A percentile compares a stretch with the other conserved stretches of the same genome.
Evolutionary conservation across 1,284 basidiomycete species (phyloP).

Genomic region (Ganoderma resinaceum): DNA sequence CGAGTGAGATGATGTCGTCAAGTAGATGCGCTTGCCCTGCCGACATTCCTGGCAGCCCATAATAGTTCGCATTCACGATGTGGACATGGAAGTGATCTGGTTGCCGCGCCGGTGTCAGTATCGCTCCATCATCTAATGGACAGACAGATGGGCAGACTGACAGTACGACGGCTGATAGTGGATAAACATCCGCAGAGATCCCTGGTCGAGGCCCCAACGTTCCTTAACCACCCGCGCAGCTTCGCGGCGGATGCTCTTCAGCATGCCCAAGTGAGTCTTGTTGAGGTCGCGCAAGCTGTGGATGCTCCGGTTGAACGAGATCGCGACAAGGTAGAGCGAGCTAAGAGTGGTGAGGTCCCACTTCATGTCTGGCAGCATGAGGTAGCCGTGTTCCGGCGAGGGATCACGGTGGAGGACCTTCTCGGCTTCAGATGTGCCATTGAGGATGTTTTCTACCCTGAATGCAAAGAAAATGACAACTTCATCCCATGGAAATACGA

Average conservation of each 20-base stretch:
- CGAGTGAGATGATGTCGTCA: conserved; percentile 89
- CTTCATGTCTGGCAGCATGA: conserved; percentile 92
- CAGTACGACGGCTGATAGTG: conserved; percentile 99
- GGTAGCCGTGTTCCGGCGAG: conserved; percentile 64
- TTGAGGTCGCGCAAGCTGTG: conserved; percentile 77
- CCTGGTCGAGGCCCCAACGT: conserved; percentile 66
- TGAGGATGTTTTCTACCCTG: conserved; percentile 91
- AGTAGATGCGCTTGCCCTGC: conserved; percentile 94
- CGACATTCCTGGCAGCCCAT: conserved; percentile 71
- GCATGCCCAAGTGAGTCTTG: conserved; percentile 69
- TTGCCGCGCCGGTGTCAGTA: background rate
- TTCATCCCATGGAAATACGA: background rate
- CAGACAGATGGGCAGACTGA: conserved; percentile 48
- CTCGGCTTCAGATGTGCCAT: conserved; percentile 81
- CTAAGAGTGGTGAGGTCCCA: conserved; percentile 86
- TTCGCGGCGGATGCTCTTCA: conserved; percentile 70
- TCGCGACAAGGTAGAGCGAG: conserved; percentile 79
- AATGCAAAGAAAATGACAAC: background rate
- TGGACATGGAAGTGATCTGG: conserved; percentile 96
- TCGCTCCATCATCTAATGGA: too few relatives aligned
- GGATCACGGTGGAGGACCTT: conserved; percentile 76
- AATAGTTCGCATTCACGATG: conserved; percentile 82
- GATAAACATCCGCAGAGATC: conserved; percentile 81
- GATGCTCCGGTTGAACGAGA: conserved; percentile 65
- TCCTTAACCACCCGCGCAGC: conserved; percentile 60